A percentile compares a stretch with the other conserved stretches of the same genome.
Conservation (phyloP, 257 asterid genomes). For the Handroanthus guayacan region DNA sequence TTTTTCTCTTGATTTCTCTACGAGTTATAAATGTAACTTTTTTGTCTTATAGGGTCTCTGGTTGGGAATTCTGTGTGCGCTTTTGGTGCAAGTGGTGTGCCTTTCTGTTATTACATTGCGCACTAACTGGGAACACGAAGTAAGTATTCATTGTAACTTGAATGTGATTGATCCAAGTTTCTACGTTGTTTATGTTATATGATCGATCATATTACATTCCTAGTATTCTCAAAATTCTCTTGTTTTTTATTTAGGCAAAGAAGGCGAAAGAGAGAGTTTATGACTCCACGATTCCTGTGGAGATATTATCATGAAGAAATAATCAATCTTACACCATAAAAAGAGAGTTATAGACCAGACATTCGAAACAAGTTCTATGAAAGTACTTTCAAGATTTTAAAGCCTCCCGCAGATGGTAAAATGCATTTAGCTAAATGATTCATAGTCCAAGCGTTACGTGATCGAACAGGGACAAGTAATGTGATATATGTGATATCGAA, state of each 20-base stretch:
- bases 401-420: neutral
- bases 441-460: neutral
- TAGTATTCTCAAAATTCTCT: neutral
- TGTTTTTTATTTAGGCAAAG: slow-evolving; percentile 51
- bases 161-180: slow-evolving; percentile 10
- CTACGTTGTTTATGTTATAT: neutral
- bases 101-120: slow-evolving; percentile 50
- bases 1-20: neutral
- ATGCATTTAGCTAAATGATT: neutral
- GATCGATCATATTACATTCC: neutral
- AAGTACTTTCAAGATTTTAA: too few relatives aligned
- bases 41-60: slow-evolving; percentile 68
- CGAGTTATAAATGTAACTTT: neutral
- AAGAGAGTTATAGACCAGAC: neutral
- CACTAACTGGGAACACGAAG: slow-evolving; percentile 72
- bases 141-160: slow-evolving; percentile 36
- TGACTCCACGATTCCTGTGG: slow-evolving; percentile 56
- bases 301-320: slow-evolving; percentile 46
- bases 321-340: too few relatives aligned
- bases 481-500: too few relatives aligned
- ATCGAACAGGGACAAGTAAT: neutral
- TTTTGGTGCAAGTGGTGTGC: slow-evolving; percentile 64
- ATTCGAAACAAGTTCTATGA: too few relatives aligned
- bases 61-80: slow-evolving; percentile 70
- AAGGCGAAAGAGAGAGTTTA: slow-evolving; percentile 66